Evolutionary conservation across 2,329 filamentous ascomycete species (phyloP), one percentile per base, ranked within the genome.

Genomic region (Metarhizium rileyi): DNA sequence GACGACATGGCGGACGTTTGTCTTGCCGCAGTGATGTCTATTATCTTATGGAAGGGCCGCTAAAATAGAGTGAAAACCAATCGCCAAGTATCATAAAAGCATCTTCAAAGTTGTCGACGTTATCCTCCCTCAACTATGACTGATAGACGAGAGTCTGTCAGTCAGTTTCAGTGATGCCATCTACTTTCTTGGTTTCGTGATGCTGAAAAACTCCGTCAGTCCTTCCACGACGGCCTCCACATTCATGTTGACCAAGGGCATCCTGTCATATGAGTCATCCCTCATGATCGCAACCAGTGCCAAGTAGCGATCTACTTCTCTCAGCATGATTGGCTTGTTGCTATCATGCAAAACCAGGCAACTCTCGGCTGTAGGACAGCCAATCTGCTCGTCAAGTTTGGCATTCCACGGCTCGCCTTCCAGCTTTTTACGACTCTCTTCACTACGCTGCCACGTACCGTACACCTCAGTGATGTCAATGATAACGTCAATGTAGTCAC

Each of bases 401-500:
- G 79, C 74, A 53, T 75, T 76, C 77, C 79, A 82, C 1, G 78
- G 78, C 45, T 76, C 71, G 2, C 73, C 78, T 63, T 84, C 81
- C 5, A 84, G 71, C 22, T 67, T 66, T 46, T 75, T 72, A 25
- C 75, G 73, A 54, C 80, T 78, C 20, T 74, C 70, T 23, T 75
- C 70, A 26, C 75, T 74, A 7, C 81, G 74, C 46, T 74, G 70
- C 78, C 83, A 97, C 43, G 74, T 78, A 49, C 90, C 91, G 63
- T 96, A 98, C 36, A 98, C 85, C 63, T 97, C 91, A 26, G 89
- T 93, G 48, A 97, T 86, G 65, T 98, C 93, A 51, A 97, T 91
- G 54, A 98, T 95, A 53, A 97, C 90, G 66, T 98, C 93, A 58
- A 98, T 96, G 65, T 95, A 97, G 65, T 98, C 93, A 46, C 89